phyloP scores from a whole-genome alignment of 345 rosid species.

The Syzygium aromaticum region DNA sequence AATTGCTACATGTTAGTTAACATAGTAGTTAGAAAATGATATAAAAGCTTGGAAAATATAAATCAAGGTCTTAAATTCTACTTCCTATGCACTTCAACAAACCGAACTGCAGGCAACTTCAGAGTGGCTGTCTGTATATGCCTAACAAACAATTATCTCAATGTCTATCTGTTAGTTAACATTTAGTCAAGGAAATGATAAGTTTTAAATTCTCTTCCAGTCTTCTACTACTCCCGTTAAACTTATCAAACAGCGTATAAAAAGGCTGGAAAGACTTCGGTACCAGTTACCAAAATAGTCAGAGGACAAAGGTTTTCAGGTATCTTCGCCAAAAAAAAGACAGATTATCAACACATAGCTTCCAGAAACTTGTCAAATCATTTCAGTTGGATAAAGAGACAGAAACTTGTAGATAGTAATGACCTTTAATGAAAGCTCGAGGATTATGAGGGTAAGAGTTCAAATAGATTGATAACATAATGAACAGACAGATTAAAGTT shows the following conservation, averaged over 20 bases:
- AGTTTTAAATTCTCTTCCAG: neutral
- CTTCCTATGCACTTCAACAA: neutral
- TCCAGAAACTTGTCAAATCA: neutral
- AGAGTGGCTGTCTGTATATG: neutral
- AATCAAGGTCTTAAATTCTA: neutral
- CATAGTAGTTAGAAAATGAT: neutral
- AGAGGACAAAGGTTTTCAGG: neutral
- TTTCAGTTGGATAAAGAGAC: neutral
- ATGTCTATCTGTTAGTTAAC: neutral
- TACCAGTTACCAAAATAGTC: neutral
- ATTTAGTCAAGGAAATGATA: neutral
- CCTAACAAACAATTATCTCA: neutral
- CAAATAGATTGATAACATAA: neutral
- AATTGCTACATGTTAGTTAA: constrained; percentile 1
- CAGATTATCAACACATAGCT: neutral
- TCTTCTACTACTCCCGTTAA: neutral
- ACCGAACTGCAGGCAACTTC: neutral
- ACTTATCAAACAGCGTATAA: neutral
- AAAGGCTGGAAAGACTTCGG: constrained; percentile 1
- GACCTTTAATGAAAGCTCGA: neutral
- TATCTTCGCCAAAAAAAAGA: neutral
- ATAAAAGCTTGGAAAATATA: neutral
- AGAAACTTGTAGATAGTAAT: neutral
- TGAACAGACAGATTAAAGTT: neutral
- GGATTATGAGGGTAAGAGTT: neutral